These are phyloP conservation scores for Emiliania huxleyi DNA, from an alignment of 78 protist species.

Conservation along the genomic window DNA sequence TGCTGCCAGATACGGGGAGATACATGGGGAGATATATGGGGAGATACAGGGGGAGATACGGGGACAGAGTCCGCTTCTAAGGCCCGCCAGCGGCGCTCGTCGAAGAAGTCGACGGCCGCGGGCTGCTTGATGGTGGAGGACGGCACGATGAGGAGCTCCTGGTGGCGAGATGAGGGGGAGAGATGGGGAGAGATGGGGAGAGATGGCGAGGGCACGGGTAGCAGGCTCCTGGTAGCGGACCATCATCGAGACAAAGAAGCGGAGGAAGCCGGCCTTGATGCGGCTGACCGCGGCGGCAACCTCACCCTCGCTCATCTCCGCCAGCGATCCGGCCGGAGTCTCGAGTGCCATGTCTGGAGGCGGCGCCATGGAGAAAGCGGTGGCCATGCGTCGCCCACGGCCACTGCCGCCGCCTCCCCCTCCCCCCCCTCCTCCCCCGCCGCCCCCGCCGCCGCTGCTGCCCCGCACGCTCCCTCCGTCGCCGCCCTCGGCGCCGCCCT, in stretches of 20 bases:
- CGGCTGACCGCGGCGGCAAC: neutral
- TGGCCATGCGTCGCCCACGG: neutral
- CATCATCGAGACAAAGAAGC: neutral
- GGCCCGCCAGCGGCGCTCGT: neutral
- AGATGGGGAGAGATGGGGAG: no score
- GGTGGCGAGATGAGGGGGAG: no score
- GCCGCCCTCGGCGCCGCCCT: neutral
- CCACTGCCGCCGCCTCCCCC: no score
- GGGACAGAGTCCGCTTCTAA: no score
- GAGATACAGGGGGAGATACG: no score
- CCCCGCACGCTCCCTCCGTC: neutral
- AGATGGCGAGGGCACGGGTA: no score
- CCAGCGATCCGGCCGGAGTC: neutral
- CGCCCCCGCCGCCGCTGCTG: neutral
- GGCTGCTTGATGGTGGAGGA: neutral
- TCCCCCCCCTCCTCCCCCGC: neutral
- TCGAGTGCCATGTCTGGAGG: neutral
- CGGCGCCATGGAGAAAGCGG: neutral
- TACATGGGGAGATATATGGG: no score
- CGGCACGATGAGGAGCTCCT: neutral
- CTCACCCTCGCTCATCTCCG: neutral
- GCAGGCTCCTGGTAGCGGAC: neutral
- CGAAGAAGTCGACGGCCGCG: conserved; percentile 4
- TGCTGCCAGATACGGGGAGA: no score
- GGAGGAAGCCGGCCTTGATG: neutral